A percentile compares a stretch with the other conserved stretches of the same genome.
These are phyloP conservation scores for Colletotrichum paranaense DNA, from an alignment of 2,329 filamentous ascomycete species.

Conservation along the genomic window DNA sequence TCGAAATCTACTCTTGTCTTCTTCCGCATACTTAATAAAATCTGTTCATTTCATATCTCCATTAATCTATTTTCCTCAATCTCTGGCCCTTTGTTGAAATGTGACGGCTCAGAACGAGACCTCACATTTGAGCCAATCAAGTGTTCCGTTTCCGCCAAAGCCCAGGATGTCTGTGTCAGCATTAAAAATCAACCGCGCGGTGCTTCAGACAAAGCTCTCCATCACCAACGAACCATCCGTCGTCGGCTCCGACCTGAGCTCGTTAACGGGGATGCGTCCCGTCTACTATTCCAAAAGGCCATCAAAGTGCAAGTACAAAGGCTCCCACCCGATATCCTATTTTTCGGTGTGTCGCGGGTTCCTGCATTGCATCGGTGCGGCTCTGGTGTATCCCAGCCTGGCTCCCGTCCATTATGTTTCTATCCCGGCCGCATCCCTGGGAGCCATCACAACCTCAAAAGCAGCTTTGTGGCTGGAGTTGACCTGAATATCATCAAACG, in stretches of 20 bases:
- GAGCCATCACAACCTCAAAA: not conserved
- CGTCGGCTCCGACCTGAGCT: not conserved
- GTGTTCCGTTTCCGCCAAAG: not conserved
- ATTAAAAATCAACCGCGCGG: constrained; percentile 26
- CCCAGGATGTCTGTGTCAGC: constrained; percentile 15
- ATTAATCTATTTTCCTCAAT: no score
- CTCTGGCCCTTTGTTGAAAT: not conserved
- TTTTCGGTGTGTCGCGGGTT: not conserved
- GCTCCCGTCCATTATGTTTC: no score
- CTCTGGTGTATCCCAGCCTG: not conserved
- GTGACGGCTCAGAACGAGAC: not conserved
- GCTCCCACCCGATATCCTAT: not conserved
- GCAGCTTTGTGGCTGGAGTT: not conserved
- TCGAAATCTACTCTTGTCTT: not conserved
- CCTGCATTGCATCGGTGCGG: not conserved
- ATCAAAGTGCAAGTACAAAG: not conserved
- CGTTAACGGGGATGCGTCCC: not conserved
- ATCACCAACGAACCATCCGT: not conserved
- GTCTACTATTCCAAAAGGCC: not conserved
- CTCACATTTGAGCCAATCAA: not conserved
- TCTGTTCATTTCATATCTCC: not conserved
- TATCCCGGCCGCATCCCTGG: not conserved
- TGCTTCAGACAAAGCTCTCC: not conserved
- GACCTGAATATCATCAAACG: no score
- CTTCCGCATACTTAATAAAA: not conserved